Evolutionary conservation across 2,329 filamentous ascomycete genomes (phyloP).

Genomic region (Stagonosporopsis chrysanthemi): DNA sequence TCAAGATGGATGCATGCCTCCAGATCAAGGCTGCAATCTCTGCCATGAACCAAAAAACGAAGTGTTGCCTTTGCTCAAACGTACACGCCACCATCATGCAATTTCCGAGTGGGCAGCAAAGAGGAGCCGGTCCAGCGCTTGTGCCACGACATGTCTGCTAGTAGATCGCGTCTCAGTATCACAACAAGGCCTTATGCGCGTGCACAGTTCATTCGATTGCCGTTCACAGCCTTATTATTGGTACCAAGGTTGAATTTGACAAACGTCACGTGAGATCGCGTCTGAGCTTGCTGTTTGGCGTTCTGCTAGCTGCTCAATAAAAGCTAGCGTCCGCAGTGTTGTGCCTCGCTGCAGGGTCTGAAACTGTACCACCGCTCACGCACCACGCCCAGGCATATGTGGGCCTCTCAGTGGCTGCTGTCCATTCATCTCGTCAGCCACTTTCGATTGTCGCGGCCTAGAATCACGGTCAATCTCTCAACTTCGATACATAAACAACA

Average conservation of each 20-base stretch:
- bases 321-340: background rate
- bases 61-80: background rate
- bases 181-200: background rate
- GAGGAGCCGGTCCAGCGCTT: background rate
- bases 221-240: background rate
- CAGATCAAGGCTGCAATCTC: background rate
- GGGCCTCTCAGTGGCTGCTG: background rate
- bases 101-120: slow-evolving; percentile 9
- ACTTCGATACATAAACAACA: background rate
- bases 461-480: too few species aligned
- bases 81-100: slow-evolving; percentile 11
- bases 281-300: background rate
- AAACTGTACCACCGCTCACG: slow-evolving; percentile 14
- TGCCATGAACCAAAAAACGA: background rate
- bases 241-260: background rate
- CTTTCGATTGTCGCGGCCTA: background rate
- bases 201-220: background rate
- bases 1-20: slow-evolving; percentile 1
- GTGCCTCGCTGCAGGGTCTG: background rate
- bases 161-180: background rate
- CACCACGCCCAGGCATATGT: background rate
- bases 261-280: slow-evolving; percentile 11
- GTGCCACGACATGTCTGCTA: background rate
- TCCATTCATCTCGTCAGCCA: background rate
- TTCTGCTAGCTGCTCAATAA: background rate